Evolutionary conservation across 2,329 filamentous ascomycete species (phyloP).

Genomic region (Colletotrichum liriopes): DNA sequence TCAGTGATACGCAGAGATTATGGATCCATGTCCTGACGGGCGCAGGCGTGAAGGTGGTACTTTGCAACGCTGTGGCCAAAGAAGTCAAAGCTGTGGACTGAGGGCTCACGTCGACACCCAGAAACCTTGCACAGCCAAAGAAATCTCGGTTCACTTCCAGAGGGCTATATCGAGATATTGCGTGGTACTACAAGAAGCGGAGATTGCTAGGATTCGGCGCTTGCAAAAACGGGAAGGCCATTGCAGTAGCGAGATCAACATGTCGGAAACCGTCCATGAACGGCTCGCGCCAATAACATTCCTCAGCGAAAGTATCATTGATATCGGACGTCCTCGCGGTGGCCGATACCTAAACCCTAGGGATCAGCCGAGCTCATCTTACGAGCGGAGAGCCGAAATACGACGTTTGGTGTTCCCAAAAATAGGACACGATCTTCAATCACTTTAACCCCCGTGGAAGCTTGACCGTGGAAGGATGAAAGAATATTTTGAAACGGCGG

Average conservation of each 20-base stretch:
- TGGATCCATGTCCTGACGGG: conserved; percentile 96
- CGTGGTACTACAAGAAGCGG: conserved; percentile 28
- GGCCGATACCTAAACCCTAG: background rate
- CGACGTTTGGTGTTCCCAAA: conserved; percentile 25
- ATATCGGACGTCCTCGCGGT: conserved; percentile 1
- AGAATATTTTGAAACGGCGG: conserved; percentile 39
- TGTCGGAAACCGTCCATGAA: background rate
- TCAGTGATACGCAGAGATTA: conserved; percentile 95
- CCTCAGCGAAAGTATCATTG: background rate
- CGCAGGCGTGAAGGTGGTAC: conserved; percentile 87
- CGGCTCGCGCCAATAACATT: background rate
- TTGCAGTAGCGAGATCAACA: conserved; percentile 7
- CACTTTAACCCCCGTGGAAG: conserved; percentile 17
- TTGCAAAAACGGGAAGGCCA: conserved; percentile 4
- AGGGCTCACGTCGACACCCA: conserved; percentile 22
- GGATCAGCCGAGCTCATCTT: conserved; percentile 9
- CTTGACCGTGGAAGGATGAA: conserved; percentile 10
- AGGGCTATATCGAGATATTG: conserved; percentile 11
- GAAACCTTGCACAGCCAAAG: background rate
- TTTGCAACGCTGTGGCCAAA: conserved; percentile 76
- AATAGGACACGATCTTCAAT: conserved; percentile 32
- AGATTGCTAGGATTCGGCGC: conserved; percentile 34
- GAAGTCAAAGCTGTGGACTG: conserved; percentile 63
- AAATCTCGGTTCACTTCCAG: background rate
- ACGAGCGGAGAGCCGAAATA: conserved; percentile 18